These are phyloP conservation scores for Wickerhamomyces sydowiorum DNA, from an alignment of 805 yeast species.

Conservation along the genomic window DNA sequence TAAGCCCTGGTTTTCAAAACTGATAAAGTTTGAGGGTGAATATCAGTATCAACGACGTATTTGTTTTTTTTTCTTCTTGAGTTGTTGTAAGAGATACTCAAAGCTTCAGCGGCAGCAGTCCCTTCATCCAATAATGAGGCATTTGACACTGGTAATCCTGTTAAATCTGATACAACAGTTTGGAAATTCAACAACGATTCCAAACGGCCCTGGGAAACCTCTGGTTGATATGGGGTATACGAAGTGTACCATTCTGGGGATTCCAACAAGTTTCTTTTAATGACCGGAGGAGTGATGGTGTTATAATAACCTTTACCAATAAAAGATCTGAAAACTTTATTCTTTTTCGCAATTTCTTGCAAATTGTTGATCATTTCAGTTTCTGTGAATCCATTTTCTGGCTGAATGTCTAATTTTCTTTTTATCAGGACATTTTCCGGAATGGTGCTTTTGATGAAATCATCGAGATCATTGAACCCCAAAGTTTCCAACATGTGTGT, in stretches of 20 bases:
- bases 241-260: constrained; percentile 99
- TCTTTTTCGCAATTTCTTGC: constrained; percentile 64
- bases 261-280: constrained; percentile 87
- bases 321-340: constrained; percentile 64
- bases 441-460: constrained; percentile 66
- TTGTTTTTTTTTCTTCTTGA: constrained; percentile 59
- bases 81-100: constrained; percentile 73
- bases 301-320: constrained; percentile 96
- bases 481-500: constrained; percentile 57
- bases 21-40: constrained; percentile 82
- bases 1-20: constrained; percentile 77
- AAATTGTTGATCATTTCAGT: constrained; percentile 70
- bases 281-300: constrained; percentile 84
- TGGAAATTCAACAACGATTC: constrained; percentile 89
- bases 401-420: constrained; percentile 62
- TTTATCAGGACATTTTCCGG: constrained; percentile 71
- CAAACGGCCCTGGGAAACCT: constrained; percentile 93
- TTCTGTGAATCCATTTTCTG: constrained; percentile 74
- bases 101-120: constrained; percentile 96
- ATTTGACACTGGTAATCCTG: constrained; percentile 93
- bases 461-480: constrained; percentile 61
- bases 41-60: constrained; percentile 67
- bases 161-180: constrained; percentile 83
- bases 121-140: constrained; percentile 95
- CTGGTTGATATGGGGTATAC: constrained; percentile 98